These are phyloP conservation scores for Fusarium robinianum DNA, from an alignment of 2,329 filamentous ascomycete species.

Conservation along the genomic window DNA sequence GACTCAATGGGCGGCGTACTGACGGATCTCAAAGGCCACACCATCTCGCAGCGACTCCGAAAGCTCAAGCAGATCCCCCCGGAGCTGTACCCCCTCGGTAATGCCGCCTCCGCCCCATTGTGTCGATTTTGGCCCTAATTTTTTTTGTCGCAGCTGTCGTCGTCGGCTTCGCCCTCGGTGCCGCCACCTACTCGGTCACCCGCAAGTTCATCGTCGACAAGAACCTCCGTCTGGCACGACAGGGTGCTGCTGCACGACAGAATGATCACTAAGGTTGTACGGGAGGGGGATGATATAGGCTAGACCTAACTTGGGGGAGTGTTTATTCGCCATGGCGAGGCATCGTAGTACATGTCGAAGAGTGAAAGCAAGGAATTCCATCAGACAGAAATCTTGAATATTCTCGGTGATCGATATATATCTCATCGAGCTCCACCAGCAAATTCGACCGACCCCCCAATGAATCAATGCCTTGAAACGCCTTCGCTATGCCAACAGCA, in stretches of 20 bases:
- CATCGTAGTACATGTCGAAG: slow-evolving; percentile 36
- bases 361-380: slow-evolving; percentile 31
- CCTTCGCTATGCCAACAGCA: slow-evolving; percentile 51
- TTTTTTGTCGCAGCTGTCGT: slow-evolving; percentile 68
- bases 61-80: slow-evolving; percentile 87
- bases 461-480: slow-evolving; percentile 43
- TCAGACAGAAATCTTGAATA: slow-evolving; percentile 32
- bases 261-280: slow-evolving; percentile 39
- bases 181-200: slow-evolving; percentile 78
- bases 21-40: slow-evolving; percentile 72
- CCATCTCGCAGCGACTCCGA: slow-evolving; percentile 92
- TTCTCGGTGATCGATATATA: slow-evolving; percentile 34
- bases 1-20: slow-evolving; percentile 27
- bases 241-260: slow-evolving; percentile 56
- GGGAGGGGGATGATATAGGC: not conserved
- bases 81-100: slow-evolving; percentile 94
- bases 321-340: slow-evolving; percentile 22
- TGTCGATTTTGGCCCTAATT: slow-evolving; percentile 34
- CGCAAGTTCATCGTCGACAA: slow-evolving; percentile 89
- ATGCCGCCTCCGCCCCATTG: slow-evolving; percentile 29
- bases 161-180: slow-evolving; percentile 79
- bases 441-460: no score
- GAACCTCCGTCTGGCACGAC: slow-evolving; percentile 84
- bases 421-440: slow-evolving; percentile 26
- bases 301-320: no score